Base-by-base conservation (phyloP, 495 filamentous ascomycete species). In the Aspergillus baeticus region DNA sequence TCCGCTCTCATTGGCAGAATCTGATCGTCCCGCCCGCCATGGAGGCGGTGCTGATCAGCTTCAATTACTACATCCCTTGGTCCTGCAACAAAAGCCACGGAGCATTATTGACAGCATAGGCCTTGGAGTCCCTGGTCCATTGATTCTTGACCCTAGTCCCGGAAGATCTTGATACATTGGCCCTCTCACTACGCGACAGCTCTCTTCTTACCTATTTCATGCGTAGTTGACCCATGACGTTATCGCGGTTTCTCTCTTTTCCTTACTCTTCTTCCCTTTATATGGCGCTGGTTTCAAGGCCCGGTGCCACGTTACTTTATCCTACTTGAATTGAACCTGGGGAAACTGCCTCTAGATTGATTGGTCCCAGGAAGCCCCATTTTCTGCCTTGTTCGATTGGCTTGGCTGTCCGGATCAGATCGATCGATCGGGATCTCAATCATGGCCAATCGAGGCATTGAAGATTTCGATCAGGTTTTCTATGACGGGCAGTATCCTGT, bases 381-480 rank as follows among this genome's bases (percentile, higher is more conserved):
- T 10, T 44, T 13, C 22, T 55, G 26, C 48, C 36, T 43, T n/a
- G 21, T 21, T 57, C 39, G 37, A 64, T 64, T 64, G 62, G 62
- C 47, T 34, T 54, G 17, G 13, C n/a, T n/a, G 20, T 35, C 42
- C 33, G 23, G 36, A 45, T 54, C 37, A 8, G 54, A 58, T 61
- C 62, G 62, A 64, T 58, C 62, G 58, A 51, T 51, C 43, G 15
- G 42, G 33, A 22, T 34, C 46, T 20, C 36, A n/a, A 34, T 26
- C 34, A 51, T 54, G 49, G 52, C 59, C 35, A 41, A 56, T 47
- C 51, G 47, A 48, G 58, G 20, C 21, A 57, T 61, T 39, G 53
- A 60, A 37, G 55, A 57, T 26, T 58, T 58, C 53, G 38, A 55
- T 48, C 58, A 60, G 26, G 51, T 8, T 42, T 62, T 59, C 60